Evolutionary conservation across 2,329 filamentous ascomycete species (phyloP).

Genomic region (Geosmithia putterillii): DNA sequence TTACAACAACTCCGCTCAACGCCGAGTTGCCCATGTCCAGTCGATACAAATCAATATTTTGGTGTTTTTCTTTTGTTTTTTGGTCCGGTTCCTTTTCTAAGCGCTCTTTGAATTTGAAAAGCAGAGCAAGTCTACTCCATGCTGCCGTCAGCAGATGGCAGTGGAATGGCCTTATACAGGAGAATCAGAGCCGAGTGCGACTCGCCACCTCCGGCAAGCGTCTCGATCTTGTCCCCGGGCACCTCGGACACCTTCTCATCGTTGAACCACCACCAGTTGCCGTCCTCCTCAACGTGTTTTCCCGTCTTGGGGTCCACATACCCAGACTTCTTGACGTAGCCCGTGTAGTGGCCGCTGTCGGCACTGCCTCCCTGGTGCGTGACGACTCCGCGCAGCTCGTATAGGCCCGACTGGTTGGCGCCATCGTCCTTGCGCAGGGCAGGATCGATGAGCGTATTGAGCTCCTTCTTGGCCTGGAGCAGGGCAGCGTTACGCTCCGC

Average conservation of each 20-base stretch:
- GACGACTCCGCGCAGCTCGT: slow-evolving; percentile 86
- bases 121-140: slow-evolving; percentile 5
- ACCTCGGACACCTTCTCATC: slow-evolving; percentile 96
- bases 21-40: background rate
- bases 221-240: slow-evolving; percentile 79
- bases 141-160: slow-evolving; percentile 45
- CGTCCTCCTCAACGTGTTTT: slow-evolving; percentile 70
- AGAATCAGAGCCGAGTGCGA: slow-evolving; percentile 73
- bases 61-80: too few species aligned
- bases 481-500: slow-evolving; percentile 69
- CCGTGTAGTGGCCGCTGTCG: slow-evolving; percentile 95
- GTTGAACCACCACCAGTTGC: slow-evolving; percentile 99
- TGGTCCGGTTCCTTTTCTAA: too few species aligned
- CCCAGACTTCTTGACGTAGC: slow-evolving; percentile 88
- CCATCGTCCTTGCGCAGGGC: slow-evolving; percentile 66
- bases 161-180: slow-evolving; percentile 62
- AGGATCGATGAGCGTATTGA: slow-evolving; percentile 64
- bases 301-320: slow-evolving; percentile 62
- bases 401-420: slow-evolving; percentile 86
- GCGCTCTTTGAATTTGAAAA: background rate
- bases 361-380: slow-evolving; percentile 95
- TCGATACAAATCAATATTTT: too few species aligned
- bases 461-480: slow-evolving; percentile 73
- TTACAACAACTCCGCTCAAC: too few species aligned
- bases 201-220: slow-evolving; percentile 79